Evolutionary conservation across 1,284 basidiomycete genomes (phyloP).

Genomic region (Psilocybe mexicana): DNA sequence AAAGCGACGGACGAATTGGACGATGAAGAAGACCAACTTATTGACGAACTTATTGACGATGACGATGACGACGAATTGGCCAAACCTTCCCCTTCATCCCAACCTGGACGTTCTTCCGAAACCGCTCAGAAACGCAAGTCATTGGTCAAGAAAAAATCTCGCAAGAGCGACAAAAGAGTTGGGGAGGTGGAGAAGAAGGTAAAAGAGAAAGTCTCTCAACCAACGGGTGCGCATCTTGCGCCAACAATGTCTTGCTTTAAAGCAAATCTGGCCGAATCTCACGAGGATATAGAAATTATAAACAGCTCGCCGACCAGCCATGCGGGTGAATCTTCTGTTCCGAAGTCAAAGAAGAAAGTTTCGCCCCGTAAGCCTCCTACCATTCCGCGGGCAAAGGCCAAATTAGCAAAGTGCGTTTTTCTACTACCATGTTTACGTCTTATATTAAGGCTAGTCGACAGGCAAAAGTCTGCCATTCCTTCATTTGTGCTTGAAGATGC

Average conservation of each 20-base stretch:
- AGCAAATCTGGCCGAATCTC: conserved; percentile 34
- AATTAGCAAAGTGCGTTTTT: conserved; percentile 28
- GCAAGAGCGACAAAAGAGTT: conserved; percentile 44
- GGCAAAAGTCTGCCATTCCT: conserved; percentile 31
- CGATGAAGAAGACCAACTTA: conserved; percentile 76
- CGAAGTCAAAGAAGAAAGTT: conserved; percentile 31
- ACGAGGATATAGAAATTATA: conserved; percentile 30
- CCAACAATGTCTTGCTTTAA: conserved; percentile 42
- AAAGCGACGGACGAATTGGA: conserved; percentile 57
- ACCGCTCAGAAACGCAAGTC: conserved; percentile 46
- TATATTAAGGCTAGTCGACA: conserved; percentile 22
- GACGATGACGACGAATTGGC: conserved; percentile 41
- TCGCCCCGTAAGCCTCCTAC: conserved; percentile 30
- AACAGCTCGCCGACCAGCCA: conserved; percentile 22
- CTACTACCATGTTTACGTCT: conserved; percentile 10
- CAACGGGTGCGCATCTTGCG: conserved; percentile 34
- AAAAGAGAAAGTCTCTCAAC: conserved; percentile 36
- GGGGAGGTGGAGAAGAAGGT: conserved; percentile 39
- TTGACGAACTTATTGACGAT: conserved; percentile 53
- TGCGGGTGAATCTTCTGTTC: conserved; percentile 19
- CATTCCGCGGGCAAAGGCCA: conserved; percentile 28
- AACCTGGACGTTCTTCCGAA: conserved; percentile 34
- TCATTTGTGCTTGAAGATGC: conserved; percentile 36
- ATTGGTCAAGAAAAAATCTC: conserved; percentile 48
- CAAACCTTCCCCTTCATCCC: conserved; percentile 35